phyloP scores from a whole-genome alignment of 1,284 basidiomycete genomes.

The Fistulinella cinereoalba region DNA sequence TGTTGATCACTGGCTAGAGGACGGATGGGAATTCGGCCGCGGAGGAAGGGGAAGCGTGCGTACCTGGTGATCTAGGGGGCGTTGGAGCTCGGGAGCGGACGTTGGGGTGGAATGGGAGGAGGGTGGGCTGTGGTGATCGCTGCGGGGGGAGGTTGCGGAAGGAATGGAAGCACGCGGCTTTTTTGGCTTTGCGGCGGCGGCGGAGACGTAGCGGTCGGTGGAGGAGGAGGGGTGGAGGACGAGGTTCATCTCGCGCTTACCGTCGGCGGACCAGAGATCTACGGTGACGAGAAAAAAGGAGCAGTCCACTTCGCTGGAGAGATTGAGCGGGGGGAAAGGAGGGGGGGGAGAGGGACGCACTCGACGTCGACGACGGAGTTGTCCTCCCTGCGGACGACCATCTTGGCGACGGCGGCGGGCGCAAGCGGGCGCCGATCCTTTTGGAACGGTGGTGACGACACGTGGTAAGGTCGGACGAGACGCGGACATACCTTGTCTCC shows the following conservation, averaged over 20 bases:
- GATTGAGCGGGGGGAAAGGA: conserved; percentile 15
- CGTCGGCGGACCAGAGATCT: conserved; percentile 84
- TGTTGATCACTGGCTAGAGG: conserved; percentile 36
- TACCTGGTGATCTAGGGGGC: conserved; percentile 33
- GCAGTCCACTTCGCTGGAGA: conserved; percentile 71
- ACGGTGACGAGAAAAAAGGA: conserved; percentile 87
- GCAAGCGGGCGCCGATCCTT: conserved; percentile 89
- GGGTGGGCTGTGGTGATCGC: conserved; percentile 38
- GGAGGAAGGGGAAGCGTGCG: conserved; percentile 1
- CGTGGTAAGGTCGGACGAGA: conserved; percentile 3
- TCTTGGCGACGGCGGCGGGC: conserved; percentile 83
- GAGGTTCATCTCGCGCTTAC: conserved; percentile 78
- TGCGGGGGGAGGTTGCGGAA: conserved; percentile 36
- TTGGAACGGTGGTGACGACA: conserved; percentile 13
- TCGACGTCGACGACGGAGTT: conserved; percentile 70
- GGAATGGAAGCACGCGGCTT: conserved; percentile 42
- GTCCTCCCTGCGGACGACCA: conserved; percentile 68
- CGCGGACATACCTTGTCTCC: conserved; percentile 76
- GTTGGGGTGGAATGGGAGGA: conserved; percentile 34
- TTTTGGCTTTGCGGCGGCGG: conserved; percentile 51
- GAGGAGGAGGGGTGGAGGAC: conserved; percentile 78
- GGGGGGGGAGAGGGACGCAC: conserved; percentile 45
- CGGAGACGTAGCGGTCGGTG: conserved; percentile 62
- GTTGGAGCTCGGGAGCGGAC: conserved; percentile 28
- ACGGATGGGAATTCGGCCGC: conserved; percentile 1